Conservation (phyloP, 73 alveolate species). For the Paramecium sonneborni region DNA sequence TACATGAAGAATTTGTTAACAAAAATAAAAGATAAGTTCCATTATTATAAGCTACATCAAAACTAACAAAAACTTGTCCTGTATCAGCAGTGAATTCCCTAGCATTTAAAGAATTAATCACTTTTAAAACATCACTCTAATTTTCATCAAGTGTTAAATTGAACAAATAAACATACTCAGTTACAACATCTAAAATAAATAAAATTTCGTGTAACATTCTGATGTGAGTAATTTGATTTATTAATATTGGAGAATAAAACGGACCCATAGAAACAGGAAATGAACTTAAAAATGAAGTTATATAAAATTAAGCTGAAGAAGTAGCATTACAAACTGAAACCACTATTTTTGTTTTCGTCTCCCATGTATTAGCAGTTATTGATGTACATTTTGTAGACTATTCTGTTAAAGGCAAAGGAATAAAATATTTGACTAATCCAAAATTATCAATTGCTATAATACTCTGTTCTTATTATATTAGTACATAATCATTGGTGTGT, state of each 20-base stretch:
- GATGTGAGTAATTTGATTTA: background rate
- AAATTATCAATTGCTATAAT: background rate
- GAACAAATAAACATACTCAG: slow-evolving; percentile 29
- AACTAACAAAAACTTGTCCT: background rate
- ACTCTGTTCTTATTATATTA: background rate
- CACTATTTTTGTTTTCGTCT: background rate
- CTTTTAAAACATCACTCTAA: background rate
- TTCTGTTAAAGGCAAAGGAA: slow-evolving; percentile 11
- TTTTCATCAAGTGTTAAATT: background rate
- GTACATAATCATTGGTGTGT: slow-evolving; percentile 9
- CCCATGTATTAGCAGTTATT: background rate
- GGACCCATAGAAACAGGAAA: slow-evolving; percentile 12
- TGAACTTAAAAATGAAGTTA: background rate
- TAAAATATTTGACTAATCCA: background rate
- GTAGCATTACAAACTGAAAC: slow-evolving; percentile 22
- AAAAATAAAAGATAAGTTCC: background rate
- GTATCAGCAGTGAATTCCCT: background rate
- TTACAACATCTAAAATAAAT: background rate
- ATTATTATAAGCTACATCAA: background rate
- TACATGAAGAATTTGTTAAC: slow-evolving; percentile 3
- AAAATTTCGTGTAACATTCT: background rate
- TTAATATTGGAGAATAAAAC: background rate
- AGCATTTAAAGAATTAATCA: background rate
- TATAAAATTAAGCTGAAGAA: background rate
- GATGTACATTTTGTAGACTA: background rate